Percentiles rank a stretch among this genome's conserved stretches.
phyloP scores from a whole-genome alignment of 768 basidiomycete genomes.

The Tylopilus cervinicoccineus region DNA sequence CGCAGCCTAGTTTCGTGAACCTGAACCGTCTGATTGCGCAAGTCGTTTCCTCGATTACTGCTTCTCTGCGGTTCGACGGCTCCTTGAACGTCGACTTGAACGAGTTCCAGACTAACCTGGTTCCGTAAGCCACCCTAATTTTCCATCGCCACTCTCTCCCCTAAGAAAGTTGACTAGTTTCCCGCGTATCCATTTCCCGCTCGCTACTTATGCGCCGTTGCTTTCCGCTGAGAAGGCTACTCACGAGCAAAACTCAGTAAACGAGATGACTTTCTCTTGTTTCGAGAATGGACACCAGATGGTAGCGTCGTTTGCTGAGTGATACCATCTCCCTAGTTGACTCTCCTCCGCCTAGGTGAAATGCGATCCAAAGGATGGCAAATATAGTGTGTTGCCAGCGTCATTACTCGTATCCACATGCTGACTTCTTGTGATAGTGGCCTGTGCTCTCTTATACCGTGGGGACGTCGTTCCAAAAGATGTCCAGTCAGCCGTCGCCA shows the following conservation, averaged over 20 bases:
- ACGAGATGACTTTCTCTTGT: slow-evolving; percentile 98
- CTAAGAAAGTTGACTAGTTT: slow-evolving; percentile 47
- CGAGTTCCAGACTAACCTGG: slow-evolving; percentile 98
- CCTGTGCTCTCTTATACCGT: slow-evolving; percentile 88
- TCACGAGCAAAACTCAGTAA: slow-evolving; percentile 96
- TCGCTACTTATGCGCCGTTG: slow-evolving; percentile 94
- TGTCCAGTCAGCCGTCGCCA: slow-evolving; percentile 86
- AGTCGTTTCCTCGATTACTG: slow-evolving; percentile 97
- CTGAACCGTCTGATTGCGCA: slow-evolving; percentile 96
- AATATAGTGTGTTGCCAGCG: slow-evolving; percentile 75
- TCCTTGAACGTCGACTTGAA: slow-evolving; percentile 96
- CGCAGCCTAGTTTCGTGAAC: slow-evolving; percentile 87
- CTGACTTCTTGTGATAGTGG: slow-evolving; percentile 51
- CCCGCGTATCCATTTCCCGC: slow-evolving; percentile 98
- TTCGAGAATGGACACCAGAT: slow-evolving; percentile 97
- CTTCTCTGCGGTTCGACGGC: slow-evolving; percentile 95
- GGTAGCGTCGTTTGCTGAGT: slow-evolving; percentile 40
- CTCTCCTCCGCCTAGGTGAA: slow-evolving; percentile 40
- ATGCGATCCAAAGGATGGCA: slow-evolving; percentile 96
- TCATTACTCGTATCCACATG: background rate
- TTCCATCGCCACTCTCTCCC: background rate
- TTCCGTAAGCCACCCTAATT: slow-evolving; percentile 66
- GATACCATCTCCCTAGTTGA: slow-evolving; percentile 1
- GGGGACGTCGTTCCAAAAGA: slow-evolving; percentile 98
- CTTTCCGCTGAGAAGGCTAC: slow-evolving; percentile 93